phyloP scores from a whole-genome alignment of 1,284 basidiomycete genomes.

The Coniophora puteana region DNA sequence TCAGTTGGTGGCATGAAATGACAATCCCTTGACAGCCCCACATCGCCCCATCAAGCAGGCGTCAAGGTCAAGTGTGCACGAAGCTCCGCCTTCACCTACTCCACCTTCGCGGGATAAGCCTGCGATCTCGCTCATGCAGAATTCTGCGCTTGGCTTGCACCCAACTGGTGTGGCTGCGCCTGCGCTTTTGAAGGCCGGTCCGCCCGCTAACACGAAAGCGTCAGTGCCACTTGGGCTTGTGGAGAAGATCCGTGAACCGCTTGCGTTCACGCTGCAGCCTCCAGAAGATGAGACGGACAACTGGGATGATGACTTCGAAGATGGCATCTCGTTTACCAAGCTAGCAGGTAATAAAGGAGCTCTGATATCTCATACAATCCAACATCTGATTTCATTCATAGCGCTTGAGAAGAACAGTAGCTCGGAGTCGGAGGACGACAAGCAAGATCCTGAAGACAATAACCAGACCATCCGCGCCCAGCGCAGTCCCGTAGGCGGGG shows the following conservation, averaged over 20 bases:
- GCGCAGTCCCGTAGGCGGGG: constrained; percentile 55
- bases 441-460: constrained; percentile 65
- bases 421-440: constrained; percentile 64
- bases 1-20: constrained; percentile 19
- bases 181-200: constrained; percentile 22
- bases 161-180: constrained; percentile 28
- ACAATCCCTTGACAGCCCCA: constrained; percentile 39
- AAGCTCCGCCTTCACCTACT: constrained; percentile 39
- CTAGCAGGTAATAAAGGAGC: constrained; percentile 54
- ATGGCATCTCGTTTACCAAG: constrained; percentile 85
- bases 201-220: constrained; percentile 17
- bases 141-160: constrained; percentile 27
- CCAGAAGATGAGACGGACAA: constrained; percentile 88
- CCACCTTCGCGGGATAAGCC: constrained; percentile 27
- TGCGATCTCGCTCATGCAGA: constrained; percentile 25
- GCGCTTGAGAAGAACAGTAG: constrained; percentile 59
- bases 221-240: constrained; percentile 33
- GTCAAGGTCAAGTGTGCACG: constrained; percentile 32
- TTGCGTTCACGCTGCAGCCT: constrained; percentile 53
- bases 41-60: constrained; percentile 61
- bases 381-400: constrained; percentile 21
- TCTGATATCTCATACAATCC: constrained; percentile 1
- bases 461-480: constrained; percentile 73
- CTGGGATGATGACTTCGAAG: constrained; percentile 98
- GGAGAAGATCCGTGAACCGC: constrained; percentile 56